Percentiles rank a stretch among this genome's conserved stretches.
Evolutionary conservation across 805 yeast species (phyloP).

Genomic region (Cephaloascus fragrans): DNA sequence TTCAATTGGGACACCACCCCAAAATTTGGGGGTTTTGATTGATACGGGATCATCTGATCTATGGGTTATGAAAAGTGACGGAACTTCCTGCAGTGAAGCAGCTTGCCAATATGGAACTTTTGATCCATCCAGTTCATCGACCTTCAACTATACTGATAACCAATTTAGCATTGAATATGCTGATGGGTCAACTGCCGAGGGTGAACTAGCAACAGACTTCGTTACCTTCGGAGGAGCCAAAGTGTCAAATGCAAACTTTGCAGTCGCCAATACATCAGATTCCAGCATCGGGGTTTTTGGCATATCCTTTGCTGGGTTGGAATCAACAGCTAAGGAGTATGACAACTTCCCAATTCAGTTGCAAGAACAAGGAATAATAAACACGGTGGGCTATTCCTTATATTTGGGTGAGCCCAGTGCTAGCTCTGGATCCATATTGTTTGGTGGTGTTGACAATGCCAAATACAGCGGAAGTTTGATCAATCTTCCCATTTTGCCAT

Average conservation of each 20-base stretch:
- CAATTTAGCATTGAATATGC: neutral
- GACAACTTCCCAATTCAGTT: slow-evolving; percentile 23
- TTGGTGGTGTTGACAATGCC: slow-evolving; percentile 18
- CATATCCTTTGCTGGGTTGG: slow-evolving; percentile 7
- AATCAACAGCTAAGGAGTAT: slow-evolving; percentile 9
- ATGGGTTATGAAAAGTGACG: slow-evolving; percentile 13
- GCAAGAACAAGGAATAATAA: slow-evolving; percentile 21
- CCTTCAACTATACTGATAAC: slow-evolving; percentile 3
- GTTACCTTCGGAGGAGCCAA: neutral
- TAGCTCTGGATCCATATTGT: slow-evolving; percentile 14
- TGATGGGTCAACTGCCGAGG: neutral
- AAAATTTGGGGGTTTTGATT: slow-evolving; percentile 14
- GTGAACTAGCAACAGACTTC: neutral
- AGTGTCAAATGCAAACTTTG: neutral
- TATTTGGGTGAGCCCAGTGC: slow-evolving; percentile 16
- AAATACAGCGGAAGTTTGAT: slow-evolving; percentile 14
- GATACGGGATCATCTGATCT: slow-evolving; percentile 24
- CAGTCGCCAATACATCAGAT: slow-evolving; percentile 6
- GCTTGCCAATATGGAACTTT: slow-evolving; percentile 2
- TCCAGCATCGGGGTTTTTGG: slow-evolving; percentile 14
- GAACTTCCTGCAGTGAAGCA: slow-evolving; percentile 9
- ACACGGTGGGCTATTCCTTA: slow-evolving; percentile 26
- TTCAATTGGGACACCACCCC: slow-evolving; percentile 15
- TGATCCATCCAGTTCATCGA: slow-evolving; percentile 4
- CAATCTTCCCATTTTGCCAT: slow-evolving; percentile 9